Evolutionary conservation across 1,139 yeast species (phyloP).

Genomic region (Diutina sp.): DNA sequence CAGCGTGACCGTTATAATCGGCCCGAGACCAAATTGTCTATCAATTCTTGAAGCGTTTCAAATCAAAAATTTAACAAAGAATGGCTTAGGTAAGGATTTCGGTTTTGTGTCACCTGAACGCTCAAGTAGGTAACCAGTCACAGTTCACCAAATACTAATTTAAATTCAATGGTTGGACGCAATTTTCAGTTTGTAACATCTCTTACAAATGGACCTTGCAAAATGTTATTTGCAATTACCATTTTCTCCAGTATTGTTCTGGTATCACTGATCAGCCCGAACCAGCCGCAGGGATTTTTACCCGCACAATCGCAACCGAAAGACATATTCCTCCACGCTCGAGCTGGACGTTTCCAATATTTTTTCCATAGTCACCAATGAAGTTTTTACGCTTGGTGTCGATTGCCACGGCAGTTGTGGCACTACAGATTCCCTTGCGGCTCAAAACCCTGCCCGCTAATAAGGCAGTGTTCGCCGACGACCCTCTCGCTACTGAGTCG

Average conservation of each 20-base stretch:
- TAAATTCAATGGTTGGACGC: not conserved
- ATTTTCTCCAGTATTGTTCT: not conserved
- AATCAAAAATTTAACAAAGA: no score
- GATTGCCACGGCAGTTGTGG: constrained; percentile 3
- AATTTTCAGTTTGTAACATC: not conserved
- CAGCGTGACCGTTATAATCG: no score
- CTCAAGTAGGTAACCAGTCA: not conserved
- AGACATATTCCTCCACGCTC: not conserved
- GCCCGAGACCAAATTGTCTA: no score
- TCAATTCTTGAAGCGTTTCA: no score
- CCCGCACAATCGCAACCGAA: not conserved
- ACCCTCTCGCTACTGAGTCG: not conserved
- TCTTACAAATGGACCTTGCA: not conserved
- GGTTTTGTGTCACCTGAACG: not conserved
- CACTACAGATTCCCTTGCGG: constrained; percentile 7
- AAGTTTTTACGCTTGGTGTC: constrained; percentile 1
- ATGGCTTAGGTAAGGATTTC: not conserved
- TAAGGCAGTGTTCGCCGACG: not conserved
- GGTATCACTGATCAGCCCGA: not conserved
- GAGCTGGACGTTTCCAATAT: not conserved
- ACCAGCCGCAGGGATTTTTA: not conserved
- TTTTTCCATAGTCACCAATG: not conserved
- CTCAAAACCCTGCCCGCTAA: not conserved
- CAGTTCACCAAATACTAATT: not conserved
- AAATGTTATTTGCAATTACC: not conserved